A percentile compares a stretch with the other conserved stretches of the same genome.
phyloP scores from a whole-genome alignment of 106 monocot species.

The Triglochin maritima region DNA sequence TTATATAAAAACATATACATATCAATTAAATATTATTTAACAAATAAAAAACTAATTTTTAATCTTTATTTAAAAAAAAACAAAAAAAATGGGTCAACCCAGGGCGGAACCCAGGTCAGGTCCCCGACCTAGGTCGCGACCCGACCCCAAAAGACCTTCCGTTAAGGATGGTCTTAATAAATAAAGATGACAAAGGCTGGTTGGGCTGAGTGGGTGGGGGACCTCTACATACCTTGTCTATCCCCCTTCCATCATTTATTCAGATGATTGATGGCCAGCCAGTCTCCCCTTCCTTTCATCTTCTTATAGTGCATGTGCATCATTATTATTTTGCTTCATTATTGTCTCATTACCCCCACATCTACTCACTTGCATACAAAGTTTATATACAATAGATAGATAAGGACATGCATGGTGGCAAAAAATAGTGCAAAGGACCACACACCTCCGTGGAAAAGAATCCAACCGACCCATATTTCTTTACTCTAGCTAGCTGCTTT shows the following conservation, averaged over 20 bases:
- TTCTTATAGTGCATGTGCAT: not conserved
- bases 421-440: constrained; percentile 2
- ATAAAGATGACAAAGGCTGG: constrained; percentile 4
- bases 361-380: constrained; percentile 5
- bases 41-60: too few species aligned
- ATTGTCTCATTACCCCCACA: constrained; percentile 4
- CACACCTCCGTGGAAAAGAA: not conserved
- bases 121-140: too few species aligned
- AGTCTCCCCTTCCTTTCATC: not conserved
- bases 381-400: not conserved
- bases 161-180: too few species aligned
- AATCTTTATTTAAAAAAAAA: too few species aligned
- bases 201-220: not conserved
- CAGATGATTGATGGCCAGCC: constrained; percentile 6
- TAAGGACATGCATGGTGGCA: not conserved
- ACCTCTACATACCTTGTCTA: constrained; percentile 1
- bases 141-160: too few species aligned
- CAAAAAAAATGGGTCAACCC: too few species aligned
- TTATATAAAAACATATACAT: too few species aligned
- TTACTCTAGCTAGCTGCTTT: not conserved
- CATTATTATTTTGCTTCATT: not conserved
- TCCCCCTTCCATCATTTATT: constrained; percentile 6
- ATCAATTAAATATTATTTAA: too few species aligned
- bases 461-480: not conserved
- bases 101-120: too few species aligned